Base-by-base conservation (phyloP, 2,329 filamentous ascomycete species). In the Ophiocordyceps camponoti-leonardi region DNA sequence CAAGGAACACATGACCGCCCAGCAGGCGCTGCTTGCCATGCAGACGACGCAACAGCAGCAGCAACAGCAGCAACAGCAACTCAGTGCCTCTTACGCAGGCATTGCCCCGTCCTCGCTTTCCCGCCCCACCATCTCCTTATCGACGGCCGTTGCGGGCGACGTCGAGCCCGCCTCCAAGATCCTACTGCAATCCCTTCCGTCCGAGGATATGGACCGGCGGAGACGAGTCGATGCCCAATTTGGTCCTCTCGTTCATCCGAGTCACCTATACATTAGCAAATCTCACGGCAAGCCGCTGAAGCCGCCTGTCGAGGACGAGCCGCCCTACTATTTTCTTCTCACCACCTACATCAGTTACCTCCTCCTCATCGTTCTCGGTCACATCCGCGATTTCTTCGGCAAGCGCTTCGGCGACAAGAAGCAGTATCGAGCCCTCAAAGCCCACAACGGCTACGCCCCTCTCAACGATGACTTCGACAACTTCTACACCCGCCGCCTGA, bases 291-390 rank as follows among this genome's bases (percentile, higher is more conserved):
- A 79, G 55, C 76, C 81, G 37, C 82, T 96, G 48, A 79, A 80
- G 42, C 77, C 86, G 35, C 88, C 90, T 6, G 70, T 96, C 48
- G 86, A 94, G 60, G 92, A 98, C 58, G 90, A 95, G 62, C 90
- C 92, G 40, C 86, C 90, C 18, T 96, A 95, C 68, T 96, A 88
- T 71, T 95, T 85, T 67, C 78, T 98, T 56, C 75, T 98, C 54
- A 96, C 92, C 33, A 98, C 92, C 57, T 98, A 98, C 71, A 86
- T 98, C 65, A 95, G 87, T 67, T 98, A 98, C 64, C 75, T 98
- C 51, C 81, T 96, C 53, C 76, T 98, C 56, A 96, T 98, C 60
- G 79, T 92, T 52, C 88, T 95, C 52, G 92, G 92, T 47, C 92
- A 98, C 60, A 79, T 95, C 49, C 81, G 90, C 60, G 92, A 98